Base-by-base conservation (phyloP, 345 rosid genomes). In the Hypericum perforatum region DNA sequence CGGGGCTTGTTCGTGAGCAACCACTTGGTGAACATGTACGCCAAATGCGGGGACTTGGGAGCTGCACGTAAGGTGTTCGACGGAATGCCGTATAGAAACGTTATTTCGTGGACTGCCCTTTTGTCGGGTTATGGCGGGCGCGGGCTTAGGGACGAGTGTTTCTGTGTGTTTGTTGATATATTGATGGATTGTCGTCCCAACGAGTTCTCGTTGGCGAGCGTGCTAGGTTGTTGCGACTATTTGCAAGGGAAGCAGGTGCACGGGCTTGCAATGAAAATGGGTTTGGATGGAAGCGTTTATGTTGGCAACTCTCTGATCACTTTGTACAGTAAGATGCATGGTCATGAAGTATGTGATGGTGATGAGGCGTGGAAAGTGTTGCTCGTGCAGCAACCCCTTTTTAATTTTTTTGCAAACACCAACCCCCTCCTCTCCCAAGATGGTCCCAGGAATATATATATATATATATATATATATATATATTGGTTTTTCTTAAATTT, bases 81-180 rank as follows among this genome's bases (percentile, higher is more conserved):
- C 36, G 68, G 64, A 58, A 90, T 90, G 97, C 71, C 71, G 43
- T 58, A 47, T 0, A 76, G 89, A 67, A 90, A 90, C 45, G 63
- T 78, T 41, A 86, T 90, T 39, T 82, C 95, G 8, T 90, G 94
- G 91, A 80, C 91, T 1, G 81, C 84, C 3, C 68, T 90, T 38
- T 70, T 86, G 46, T 80, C 94, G 0, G 94, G 91, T 12, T 86
- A 80, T 37, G 83, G 79, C 0, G 86, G 84, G 51, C 58, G 58
- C 10, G 91, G 94, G 48, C 60, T 14, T 0, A 57, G 53, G 37
- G 49, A 49, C 39, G 89, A 82, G 37, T 73, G 84, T 4, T 77
- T 74, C 49, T 22, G 43, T 51, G 40, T 86, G 63, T 77, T 90
- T 59, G 48, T 74, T 0, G 64, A 53, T 47, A 86, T 90, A 95